Conservation (phyloP, 306 rosid genomes). For the Crotalaria pallida region DNA sequence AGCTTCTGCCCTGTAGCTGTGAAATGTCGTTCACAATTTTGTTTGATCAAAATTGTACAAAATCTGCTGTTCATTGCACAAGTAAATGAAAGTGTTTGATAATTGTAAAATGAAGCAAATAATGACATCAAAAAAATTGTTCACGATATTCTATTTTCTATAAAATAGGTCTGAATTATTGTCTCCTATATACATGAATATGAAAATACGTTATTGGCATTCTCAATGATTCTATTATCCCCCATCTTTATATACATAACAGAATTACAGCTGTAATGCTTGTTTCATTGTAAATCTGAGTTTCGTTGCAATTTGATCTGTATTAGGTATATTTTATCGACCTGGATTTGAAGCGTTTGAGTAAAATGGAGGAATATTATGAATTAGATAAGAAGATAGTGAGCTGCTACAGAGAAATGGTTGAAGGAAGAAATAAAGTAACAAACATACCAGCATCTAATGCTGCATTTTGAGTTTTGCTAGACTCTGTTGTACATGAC, state of each 20-base stretch:
- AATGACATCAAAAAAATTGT: background rate
- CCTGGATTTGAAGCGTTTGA: conserved; percentile 79
- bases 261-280: conserved; percentile 9
- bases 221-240: background rate
- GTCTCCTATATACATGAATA: background rate
- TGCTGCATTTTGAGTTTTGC: conserved; percentile 25
- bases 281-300: conserved; percentile 19
- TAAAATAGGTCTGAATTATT: conserved; percentile 5
- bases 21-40: conserved; percentile 4
- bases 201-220: background rate
- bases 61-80: background rate
- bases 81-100: background rate
- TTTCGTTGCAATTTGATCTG: conserved; percentile 27
- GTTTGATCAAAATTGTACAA: conserved; percentile 8
- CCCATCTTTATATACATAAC: background rate
- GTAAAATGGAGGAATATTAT: conserved; percentile 84
- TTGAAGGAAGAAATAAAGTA: conserved; percentile 33
- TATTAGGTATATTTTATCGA: conserved; percentile 70
- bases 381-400: conserved; percentile 83
- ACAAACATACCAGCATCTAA: conserved; percentile 25
- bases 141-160: background rate
- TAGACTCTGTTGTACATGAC: conserved; percentile 30
- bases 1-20: background rate
- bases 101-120: background rate
- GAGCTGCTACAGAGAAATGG: conserved; percentile 57